Evolutionary conservation across 1,139 yeast species (phyloP).

Genomic region (Kodamaea derodonti): DNA sequence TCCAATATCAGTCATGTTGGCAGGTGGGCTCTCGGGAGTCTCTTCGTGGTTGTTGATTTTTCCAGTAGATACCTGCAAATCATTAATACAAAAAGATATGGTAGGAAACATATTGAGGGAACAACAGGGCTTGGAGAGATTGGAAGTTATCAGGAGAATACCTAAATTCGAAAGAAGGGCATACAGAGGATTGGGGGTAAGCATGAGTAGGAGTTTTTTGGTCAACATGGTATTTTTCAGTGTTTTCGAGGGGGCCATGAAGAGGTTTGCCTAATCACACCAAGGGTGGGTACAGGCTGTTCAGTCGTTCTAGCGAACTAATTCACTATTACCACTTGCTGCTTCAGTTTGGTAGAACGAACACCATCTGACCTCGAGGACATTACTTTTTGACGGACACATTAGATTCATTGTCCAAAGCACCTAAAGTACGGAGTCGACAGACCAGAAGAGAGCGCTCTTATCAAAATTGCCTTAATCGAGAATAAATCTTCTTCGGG

Average conservation of each 20-base stretch:
- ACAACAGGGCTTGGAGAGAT: constrained; percentile 39
- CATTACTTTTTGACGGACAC: too few relatives aligned
- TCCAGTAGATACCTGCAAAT: constrained; percentile 78
- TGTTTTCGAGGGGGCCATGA: constrained; percentile 64
- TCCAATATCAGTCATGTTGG: constrained; percentile 40
- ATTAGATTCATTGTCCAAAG: too few relatives aligned
- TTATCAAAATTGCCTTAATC: too few relatives aligned
- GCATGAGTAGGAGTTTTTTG: constrained; percentile 64
- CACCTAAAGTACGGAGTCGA: too few relatives aligned
- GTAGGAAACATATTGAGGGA: constrained; percentile 60
- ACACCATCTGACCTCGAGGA: too few relatives aligned
- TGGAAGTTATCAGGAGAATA: constrained; percentile 27
- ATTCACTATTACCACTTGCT: too few relatives aligned
- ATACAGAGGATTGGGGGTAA: constrained; percentile 77
- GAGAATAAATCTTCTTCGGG: too few relatives aligned
- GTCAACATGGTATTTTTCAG: constrained; percentile 77
- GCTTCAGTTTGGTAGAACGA: too few relatives aligned
- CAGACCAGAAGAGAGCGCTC: too few relatives aligned
- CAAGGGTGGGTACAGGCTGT: background rate
- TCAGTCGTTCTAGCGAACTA: background rate
- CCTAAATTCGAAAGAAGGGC: constrained; percentile 41
- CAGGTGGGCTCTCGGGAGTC: constrained; percentile 81
- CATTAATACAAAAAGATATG: constrained; percentile 69
- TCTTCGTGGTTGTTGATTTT: constrained; percentile 70
- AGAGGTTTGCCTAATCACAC: constrained; percentile 32